A percentile compares a stretch with the other conserved stretches of the same genome.
phyloP scores from a whole-genome alignment of 2,329 filamentous ascomycete species.

The Knufia fluminis region DNA sequence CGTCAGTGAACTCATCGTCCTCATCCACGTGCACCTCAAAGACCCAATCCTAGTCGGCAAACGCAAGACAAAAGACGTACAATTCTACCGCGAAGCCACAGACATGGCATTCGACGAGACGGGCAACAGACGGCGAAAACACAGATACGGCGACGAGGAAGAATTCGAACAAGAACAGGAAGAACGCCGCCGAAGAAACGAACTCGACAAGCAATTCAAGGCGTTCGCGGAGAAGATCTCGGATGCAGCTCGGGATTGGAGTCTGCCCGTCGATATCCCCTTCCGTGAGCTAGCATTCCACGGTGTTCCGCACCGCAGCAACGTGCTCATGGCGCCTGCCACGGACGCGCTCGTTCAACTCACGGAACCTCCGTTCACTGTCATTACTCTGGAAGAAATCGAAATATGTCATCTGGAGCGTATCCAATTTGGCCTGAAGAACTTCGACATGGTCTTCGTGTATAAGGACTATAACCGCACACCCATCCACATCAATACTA shows the following conservation, averaged over 20 bases:
- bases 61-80: constrained; percentile 97
- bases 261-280: constrained; percentile 88
- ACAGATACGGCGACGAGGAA: constrained; percentile 94
- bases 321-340: constrained; percentile 89
- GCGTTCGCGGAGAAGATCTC: constrained; percentile 95
- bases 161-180: constrained; percentile 98
- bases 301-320: constrained; percentile 90
- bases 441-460: constrained; percentile 96
- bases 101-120: constrained; percentile 99
- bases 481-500: constrained; percentile 93
- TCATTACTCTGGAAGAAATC: constrained; percentile 89
- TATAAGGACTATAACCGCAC: constrained; percentile 94
- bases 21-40: constrained; percentile 96
- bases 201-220: constrained; percentile 92
- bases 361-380: constrained; percentile 93
- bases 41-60: constrained; percentile 97
- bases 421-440: constrained; percentile 93
- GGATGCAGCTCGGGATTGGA: constrained; percentile 83
- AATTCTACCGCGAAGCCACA: constrained; percentile 95
- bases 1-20: constrained; percentile 89
- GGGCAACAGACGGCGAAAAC: constrained; percentile 93
- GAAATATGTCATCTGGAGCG: constrained; percentile 93
- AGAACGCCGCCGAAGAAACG: constrained; percentile 80
- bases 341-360: constrained; percentile 96
- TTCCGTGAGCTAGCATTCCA: constrained; percentile 95